Percentiles rank a stretch among this genome's conserved stretches.
These are phyloP conservation scores for Papilionanthe hybrid DNA, from an alignment of 116 monocot genomes.

Conservation along the genomic window DNA sequence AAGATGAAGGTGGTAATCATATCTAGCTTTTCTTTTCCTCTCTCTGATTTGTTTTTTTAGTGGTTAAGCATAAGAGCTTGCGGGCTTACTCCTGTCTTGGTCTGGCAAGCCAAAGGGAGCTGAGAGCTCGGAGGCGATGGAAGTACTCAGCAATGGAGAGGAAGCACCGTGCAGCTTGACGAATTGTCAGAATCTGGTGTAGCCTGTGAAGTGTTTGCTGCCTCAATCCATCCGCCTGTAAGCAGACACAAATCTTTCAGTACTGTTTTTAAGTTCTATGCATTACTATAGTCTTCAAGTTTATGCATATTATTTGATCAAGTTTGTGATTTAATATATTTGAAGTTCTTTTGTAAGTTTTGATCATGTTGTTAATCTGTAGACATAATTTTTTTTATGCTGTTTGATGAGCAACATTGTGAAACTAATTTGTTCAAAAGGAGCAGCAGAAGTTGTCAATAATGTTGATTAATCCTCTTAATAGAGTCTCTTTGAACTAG, in stretches of 20 bases:
- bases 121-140: constrained; percentile 74
- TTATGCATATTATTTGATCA: no score
- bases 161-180: constrained; percentile 60
- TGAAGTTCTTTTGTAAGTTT: no score
- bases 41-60: not conserved
- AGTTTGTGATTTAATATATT: no score
- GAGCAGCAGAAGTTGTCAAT: no score
- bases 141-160: constrained; percentile 68
- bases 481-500: no score
- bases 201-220: constrained; percentile 72
- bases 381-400: no score
- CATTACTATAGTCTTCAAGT: not conserved
- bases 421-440: no score
- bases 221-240: constrained; percentile 71
- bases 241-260: not conserved
- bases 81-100: constrained; percentile 34
- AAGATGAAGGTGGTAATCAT: not conserved
- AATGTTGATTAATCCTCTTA: no score
- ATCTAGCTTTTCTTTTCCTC: not conserved
- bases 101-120: constrained; percentile 66
- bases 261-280: not conserved
- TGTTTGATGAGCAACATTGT: no score
- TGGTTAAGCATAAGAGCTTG: not conserved
- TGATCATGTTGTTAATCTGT: no score
- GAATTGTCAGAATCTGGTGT: constrained; percentile 47